A percentile compares a stretch with the other conserved stretches of the same genome.
These are phyloP conservation scores for Urtica urens DNA, from an alignment of 306 rosid species.

Conservation along the genomic window DNA sequence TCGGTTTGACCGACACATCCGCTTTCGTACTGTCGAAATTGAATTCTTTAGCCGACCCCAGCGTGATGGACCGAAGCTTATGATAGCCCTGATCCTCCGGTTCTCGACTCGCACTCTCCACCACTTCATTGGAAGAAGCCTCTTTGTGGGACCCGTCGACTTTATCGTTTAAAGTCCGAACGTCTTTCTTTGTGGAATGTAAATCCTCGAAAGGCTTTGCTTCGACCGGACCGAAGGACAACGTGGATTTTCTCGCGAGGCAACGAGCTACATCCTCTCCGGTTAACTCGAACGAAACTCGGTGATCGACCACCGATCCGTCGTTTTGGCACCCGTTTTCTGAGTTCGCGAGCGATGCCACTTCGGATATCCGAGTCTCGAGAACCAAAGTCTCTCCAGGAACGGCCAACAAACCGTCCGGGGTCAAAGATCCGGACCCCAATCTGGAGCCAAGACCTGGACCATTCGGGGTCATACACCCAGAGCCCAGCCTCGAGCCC, in stretches of 20 bases:
- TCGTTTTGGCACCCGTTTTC: conserved; percentile 41
- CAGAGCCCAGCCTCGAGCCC: conserved; percentile 70
- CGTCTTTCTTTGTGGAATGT: conserved; percentile 31
- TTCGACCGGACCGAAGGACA: conserved; percentile 33
- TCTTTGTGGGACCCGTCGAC: conserved; percentile 22
- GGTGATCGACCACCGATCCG: conserved; percentile 43
- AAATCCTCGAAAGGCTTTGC: conserved; percentile 43
- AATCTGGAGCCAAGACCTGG: conserved; percentile 54
- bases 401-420: conserved; percentile 48
- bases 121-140: conserved; percentile 28
- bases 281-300: conserved; percentile 90
- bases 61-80: conserved; percentile 51
- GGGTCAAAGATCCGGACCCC: conserved; percentile 36
- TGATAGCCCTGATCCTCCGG: conserved; percentile 42
- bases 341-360: conserved; percentile 42
- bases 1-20: conserved; percentile 34
- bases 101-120: conserved; percentile 28
- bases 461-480: conserved; percentile 81
- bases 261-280: conserved; percentile 89
- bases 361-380: conserved; percentile 40
- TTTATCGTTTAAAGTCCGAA: conserved; percentile 19
- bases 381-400: conserved; percentile 21
- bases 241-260: conserved; percentile 60
- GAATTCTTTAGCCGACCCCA: conserved; percentile 70
- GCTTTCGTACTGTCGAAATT: conserved; percentile 71